Base-by-base conservation (phyloP, 2,329 filamentous ascomycete genomes). In the Beauveria scarabaeidicola region DNA sequence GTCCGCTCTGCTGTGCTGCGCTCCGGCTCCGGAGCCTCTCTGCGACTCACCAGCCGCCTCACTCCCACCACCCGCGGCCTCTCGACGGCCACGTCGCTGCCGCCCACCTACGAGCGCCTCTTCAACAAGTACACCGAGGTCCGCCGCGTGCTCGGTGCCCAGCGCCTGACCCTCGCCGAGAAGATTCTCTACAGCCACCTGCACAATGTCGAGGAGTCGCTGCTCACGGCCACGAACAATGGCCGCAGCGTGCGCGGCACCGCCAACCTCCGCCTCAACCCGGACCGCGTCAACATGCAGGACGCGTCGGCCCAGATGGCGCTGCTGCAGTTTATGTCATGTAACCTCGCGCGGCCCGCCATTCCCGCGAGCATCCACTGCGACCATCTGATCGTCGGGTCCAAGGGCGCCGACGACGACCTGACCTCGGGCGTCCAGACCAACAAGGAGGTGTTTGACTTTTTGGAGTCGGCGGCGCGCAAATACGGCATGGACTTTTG, bases 281-380 rank as follows among this genome's bases (percentile, higher is more conserved):
- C 94, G 23, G 94, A 99, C 74, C 85, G 94, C 57, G 94, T 97
- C 66, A 95, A 95, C 64, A 99, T 99, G 94, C 94, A 99, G 76
- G 94, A 99, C 78, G 94, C 94, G 15, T 96, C 91, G 32, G 94
- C 94, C 6, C 94, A 99, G 78, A 99, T 99, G 94, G 94, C 94
- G 1, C 79, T 99, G 64, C 78, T 99, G 67, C 94, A 99, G 76
- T 99, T 99, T 81, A 99, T 99, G 93, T 90, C 90, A 29, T 99
- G 94, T 74, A 90, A 91, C 59, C 81, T 99, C 58, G 89, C 88
- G 29, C 85, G 85, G 61, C 96, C 94, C 2, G 92, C 92, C 10
- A 93, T 99, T 53, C 94, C 94, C 11, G 93, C 94, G 52, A 97
- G 92, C 73, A 97, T 97, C 67, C 94, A 99, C 78, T 99, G 94